These are phyloP conservation scores for Chalciporus chontae DNA, from an alignment of 768 basidiomycete genomes.

Conservation along the genomic window DNA sequence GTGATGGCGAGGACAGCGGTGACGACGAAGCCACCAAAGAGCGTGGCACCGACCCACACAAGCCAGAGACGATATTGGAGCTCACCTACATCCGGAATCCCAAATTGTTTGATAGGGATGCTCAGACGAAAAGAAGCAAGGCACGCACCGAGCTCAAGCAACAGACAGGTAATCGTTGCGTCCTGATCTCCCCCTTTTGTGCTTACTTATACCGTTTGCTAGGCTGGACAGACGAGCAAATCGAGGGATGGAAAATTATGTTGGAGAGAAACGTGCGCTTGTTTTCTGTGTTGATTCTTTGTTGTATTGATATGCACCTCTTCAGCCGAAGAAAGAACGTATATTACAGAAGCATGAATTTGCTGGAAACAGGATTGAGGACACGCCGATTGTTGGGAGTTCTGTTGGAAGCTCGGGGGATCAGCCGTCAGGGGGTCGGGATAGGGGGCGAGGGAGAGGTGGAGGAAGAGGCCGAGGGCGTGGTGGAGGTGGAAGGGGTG, in stretches of 20 bases:
- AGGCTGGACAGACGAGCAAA: constrained; percentile 82
- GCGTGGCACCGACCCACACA: constrained; percentile 23
- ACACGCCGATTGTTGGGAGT: not conserved
- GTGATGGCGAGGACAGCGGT: constrained; percentile 54
- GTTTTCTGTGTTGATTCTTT: constrained; percentile 5
- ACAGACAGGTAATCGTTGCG: constrained; percentile 52
- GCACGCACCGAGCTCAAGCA: constrained; percentile 60
- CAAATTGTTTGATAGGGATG: constrained; percentile 74
- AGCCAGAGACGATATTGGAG: constrained; percentile 66
- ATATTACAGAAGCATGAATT: constrained; percentile 77
- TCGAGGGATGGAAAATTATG: constrained; percentile 92
- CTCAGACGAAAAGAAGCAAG: constrained; percentile 65
- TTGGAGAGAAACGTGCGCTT: constrained; percentile 78
- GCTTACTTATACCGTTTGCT: constrained; percentile 1
- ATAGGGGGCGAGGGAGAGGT: constrained; percentile 11
- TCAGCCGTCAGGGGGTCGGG: constrained; percentile 11
- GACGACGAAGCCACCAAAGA: constrained; percentile 35
- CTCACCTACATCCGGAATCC: constrained; percentile 73
- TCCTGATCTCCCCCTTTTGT: not conserved
- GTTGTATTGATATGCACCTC: not conserved
- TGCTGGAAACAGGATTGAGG: constrained; percentile 49
- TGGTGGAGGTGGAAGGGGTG: constrained; percentile 34
- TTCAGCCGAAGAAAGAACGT: constrained; percentile 69
- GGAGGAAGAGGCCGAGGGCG: constrained; percentile 41
- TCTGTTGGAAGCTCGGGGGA: not conserved